These are phyloP conservation scores for Aphanomyces stellatus DNA, from an alignment of 352 stramenopile species.

Conservation along the genomic window DNA sequence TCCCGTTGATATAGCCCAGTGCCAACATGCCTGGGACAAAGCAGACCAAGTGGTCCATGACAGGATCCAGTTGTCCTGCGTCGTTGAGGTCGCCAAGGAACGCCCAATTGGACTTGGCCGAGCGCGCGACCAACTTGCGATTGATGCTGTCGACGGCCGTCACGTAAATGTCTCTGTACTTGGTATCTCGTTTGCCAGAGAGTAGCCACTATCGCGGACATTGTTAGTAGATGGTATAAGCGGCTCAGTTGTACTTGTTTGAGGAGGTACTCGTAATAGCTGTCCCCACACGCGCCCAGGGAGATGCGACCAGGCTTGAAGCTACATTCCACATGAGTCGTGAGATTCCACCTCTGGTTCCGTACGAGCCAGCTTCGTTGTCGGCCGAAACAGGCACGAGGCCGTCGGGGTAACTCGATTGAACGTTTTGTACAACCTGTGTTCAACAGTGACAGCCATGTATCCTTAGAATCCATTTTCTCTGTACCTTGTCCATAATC, in stretches of 20 bases:
- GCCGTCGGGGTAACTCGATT: conserved; percentile 29
- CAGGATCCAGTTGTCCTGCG: conserved; percentile 23
- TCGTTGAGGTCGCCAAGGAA: conserved; percentile 36
- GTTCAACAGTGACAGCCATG: no score
- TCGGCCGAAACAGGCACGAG: conserved; percentile 43
- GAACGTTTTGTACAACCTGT: conserved; percentile 21
- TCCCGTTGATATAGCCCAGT: conserved; percentile 48
- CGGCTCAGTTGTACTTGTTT: conserved; percentile 36
- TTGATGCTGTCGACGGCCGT: conserved; percentile 42
- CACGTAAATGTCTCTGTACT: conserved; percentile 41
- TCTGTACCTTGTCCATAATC: conserved; percentile 19
- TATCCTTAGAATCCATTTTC: no score
- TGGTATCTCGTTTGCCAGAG: conserved; percentile 36
- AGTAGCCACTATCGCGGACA: conserved; percentile 35
- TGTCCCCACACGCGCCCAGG: conserved; percentile 48
- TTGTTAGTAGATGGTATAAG: no score
- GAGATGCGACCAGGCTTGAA: conserved; percentile 26
- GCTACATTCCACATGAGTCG: background rate
- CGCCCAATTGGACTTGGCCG: conserved; percentile 28
- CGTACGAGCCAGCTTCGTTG: conserved; percentile 27
- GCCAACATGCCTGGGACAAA: conserved; percentile 79
- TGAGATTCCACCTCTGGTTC: no score
- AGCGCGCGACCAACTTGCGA: conserved; percentile 29
- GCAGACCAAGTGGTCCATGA: conserved; percentile 84
- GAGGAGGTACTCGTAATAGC: conserved; percentile 71